Evolutionary conservation across 768 basidiomycete species (phyloP), one percentile per base, ranked within the genome.

Genomic region (Lepiota brunneoincarnata): DNA sequence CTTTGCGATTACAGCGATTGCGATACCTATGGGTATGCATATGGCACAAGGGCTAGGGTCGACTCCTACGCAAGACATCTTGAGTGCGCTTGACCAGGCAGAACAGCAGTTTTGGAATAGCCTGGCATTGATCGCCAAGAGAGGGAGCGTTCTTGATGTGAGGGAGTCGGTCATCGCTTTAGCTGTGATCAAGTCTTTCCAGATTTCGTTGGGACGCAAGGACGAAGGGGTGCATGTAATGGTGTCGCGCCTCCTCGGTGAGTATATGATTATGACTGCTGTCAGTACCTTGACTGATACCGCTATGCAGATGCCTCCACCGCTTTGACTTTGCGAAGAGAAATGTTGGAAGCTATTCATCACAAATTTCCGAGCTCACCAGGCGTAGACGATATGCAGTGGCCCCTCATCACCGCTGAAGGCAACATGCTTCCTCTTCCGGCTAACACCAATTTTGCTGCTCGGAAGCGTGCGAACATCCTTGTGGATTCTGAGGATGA

Each of bases 281-380:
- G 4, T 18, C 26, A 10, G n/a, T 20, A 24, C 12, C 31, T 35
- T 26, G 40, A 49, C 28, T 10, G 4, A 42, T 41, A 40, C 18
- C 38, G 7, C 4, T 21, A 37, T 6, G 7, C 59, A 96, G 95
- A 96, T 66, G 72, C 79, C 12, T 85, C 86, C 2, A 75, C 86
- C 0, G 81, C 90, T 4, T 80, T 94, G 41, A 93, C 92, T 0
- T 75, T 97, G 1, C 83, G 86, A 7, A 80, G 92, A 15, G 96
- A 98, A 64, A 82, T 98, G 75, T 67, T 94, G 14, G 93, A 96
- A 58, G 82, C 82, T 14, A 87, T 95, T 45, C 76, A 81, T 1
- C 69, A 82, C 63, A 97, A 97, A 65, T 82, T 89, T 54, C 72
- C 75, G 2, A 64, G 73, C 11, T 34, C 63, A 1, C 64, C 66